Evolutionary conservation across 768 basidiomycete species (phyloP).

Genomic region (Pleurotus djamor): DNA sequence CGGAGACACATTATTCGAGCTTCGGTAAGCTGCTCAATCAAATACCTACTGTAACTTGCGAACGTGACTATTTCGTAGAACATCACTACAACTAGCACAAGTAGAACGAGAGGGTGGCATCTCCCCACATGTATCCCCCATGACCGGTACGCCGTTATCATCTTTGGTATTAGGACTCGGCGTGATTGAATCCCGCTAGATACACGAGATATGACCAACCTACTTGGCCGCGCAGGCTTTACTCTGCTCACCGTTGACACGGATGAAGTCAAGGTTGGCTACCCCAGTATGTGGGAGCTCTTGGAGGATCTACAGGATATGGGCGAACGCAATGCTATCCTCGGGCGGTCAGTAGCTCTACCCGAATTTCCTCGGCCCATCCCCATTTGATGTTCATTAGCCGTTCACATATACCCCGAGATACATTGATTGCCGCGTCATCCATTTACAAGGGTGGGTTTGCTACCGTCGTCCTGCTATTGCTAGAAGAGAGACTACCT

Average conservation of each 20-base stretch:
- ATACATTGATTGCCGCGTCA: constrained; percentile 88
- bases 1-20: constrained; percentile 94
- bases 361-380: not conserved
- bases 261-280: constrained; percentile 88
- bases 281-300: constrained; percentile 96
- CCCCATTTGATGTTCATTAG: not conserved
- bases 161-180: not conserved
- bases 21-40: constrained; percentile 46
- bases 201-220: constrained; percentile 89
- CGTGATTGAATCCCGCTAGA: constrained; percentile 44
- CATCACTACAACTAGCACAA: constrained; percentile 92
- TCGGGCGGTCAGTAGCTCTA: constrained; percentile 59
- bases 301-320: constrained; percentile 92
- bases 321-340: constrained; percentile 93
- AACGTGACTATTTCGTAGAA: constrained; percentile 41
- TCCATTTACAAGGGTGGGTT: constrained; percentile 86
- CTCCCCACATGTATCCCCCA: constrained; percentile 94
- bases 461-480: not conserved
- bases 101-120: constrained; percentile 93
- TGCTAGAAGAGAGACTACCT: too few relatives aligned
- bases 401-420: constrained; percentile 68
- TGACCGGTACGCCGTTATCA: constrained; percentile 70
- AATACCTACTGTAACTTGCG: not conserved
- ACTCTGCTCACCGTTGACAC: constrained; percentile 92
- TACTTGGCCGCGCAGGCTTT: constrained; percentile 91